Percentiles rank a stretch among this genome's conserved stretches.
phyloP scores from a whole-genome alignment of 2,329 filamentous ascomycete species.

The Botrytis paeoniae region DNA sequence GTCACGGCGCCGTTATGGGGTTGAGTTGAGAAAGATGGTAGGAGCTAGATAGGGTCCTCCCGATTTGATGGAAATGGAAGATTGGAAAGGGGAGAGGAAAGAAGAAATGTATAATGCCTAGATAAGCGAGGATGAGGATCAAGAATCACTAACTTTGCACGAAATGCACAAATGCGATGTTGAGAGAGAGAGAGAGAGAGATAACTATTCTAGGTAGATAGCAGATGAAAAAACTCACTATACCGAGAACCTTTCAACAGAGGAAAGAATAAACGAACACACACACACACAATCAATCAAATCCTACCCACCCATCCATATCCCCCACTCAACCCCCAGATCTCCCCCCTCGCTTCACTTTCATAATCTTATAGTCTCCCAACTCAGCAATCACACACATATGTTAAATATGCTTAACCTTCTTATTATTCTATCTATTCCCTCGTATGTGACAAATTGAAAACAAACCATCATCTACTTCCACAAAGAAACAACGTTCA shows the following conservation, averaged over 20 bases:
- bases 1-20: slow-evolving; percentile 70
- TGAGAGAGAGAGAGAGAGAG: neutral
- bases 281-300: too few relatives aligned
- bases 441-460: neutral
- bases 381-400: neutral
- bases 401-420: neutral
- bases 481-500: neutral
- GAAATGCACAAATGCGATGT: neutral
- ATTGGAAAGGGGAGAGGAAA: neutral
- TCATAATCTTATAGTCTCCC: neutral
- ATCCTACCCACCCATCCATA: neutral
- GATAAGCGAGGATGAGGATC: neutral
- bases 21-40: neutral
- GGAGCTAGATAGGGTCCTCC: neutral
- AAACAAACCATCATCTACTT: neutral
- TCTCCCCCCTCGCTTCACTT: neutral
- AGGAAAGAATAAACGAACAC: neutral
- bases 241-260: neutral
- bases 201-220: neutral
- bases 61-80: neutral
- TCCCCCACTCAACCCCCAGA: neutral
- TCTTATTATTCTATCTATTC: neutral
- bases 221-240: neutral
- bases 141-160: neutral
- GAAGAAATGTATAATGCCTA: neutral